Evolutionary conservation across 495 filamentous ascomycete species (phyloP).

Genomic region (Aspergillus haitiensis): DNA sequence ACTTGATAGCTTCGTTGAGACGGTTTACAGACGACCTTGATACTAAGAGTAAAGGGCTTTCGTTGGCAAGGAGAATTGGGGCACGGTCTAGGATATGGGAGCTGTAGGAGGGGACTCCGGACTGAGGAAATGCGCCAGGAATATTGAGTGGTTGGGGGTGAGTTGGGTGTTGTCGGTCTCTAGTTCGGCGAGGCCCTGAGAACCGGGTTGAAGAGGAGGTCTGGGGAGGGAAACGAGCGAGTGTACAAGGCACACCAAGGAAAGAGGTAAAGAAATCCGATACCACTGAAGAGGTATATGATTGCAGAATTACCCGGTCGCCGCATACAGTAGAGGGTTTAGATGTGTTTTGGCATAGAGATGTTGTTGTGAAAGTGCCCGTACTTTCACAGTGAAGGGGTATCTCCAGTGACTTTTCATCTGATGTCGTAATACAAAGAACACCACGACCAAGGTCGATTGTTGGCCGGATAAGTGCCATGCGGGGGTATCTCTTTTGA

Average conservation of each 20-base stretch:
- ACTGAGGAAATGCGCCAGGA: constrained; percentile 58
- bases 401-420: constrained; percentile 46
- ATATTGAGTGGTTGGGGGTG: constrained; percentile 44
- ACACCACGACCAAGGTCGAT: constrained; percentile 64
- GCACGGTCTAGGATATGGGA: constrained; percentile 21
- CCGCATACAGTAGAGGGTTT: constrained; percentile 72
- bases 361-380: constrained; percentile 45
- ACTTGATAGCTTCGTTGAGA: constrained; percentile 69
- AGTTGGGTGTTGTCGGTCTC: neutral
- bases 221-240: constrained; percentile 74
- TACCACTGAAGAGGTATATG: constrained; percentile 62
- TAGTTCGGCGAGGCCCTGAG: constrained; percentile 46
- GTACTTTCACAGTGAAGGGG: constrained; percentile 60
- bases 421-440: constrained; percentile 45
- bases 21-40: constrained; percentile 74
- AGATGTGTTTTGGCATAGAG: constrained; percentile 34
- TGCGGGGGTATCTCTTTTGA: constrained; percentile 78
- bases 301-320: constrained; percentile 66
- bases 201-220: constrained; percentile 53
- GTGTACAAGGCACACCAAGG: constrained; percentile 71
- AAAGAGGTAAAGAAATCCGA: constrained; percentile 72
- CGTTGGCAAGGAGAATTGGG: constrained; percentile 84
- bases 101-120: constrained; percentile 39
- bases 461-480: constrained; percentile 73
- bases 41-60: constrained; percentile 86